Evolutionary conservation across 2,329 filamentous ascomycete species (phyloP).

Genomic region (Talaromyces piceae): DNA sequence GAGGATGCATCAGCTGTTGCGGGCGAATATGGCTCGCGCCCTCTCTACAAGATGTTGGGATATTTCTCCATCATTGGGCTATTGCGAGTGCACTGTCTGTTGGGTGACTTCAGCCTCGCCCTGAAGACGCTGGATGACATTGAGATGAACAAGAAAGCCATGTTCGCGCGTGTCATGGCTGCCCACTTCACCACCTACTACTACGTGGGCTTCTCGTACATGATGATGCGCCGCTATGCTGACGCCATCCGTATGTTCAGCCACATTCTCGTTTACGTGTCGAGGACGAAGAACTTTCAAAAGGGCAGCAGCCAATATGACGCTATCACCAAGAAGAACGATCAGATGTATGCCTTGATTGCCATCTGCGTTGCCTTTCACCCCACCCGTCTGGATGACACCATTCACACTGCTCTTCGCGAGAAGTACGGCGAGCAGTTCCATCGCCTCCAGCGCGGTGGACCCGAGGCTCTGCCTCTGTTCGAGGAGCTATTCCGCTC

Average conservation of each 20-base stretch:
- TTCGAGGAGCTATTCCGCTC: slow-evolving; percentile 97
- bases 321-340: slow-evolving; percentile 99
- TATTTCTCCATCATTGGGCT: slow-evolving; percentile 99
- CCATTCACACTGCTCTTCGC: slow-evolving; percentile 92
- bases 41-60: slow-evolving; percentile 94
- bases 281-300: slow-evolving; percentile 99
- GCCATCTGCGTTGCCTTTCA: slow-evolving; percentile 98
- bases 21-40: slow-evolving; percentile 90
- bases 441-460: slow-evolving; percentile 89
- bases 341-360: slow-evolving; percentile 99
- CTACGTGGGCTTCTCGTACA: slow-evolving; percentile 99
- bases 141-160: slow-evolving; percentile 99
- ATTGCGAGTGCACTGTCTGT: slow-evolving; percentile 87
- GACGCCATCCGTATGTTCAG: slow-evolving; percentile 99
- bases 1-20: slow-evolving; percentile 84
- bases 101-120: slow-evolving; percentile 95
- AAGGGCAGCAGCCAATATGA: slow-evolving; percentile 88
- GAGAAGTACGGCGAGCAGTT: slow-evolving; percentile 99
- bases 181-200: slow-evolving; percentile 99
- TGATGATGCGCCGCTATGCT: slow-evolving; percentile 99
- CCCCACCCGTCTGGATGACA: slow-evolving; percentile 94
- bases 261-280: slow-evolving; percentile 98
- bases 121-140: slow-evolving; percentile 99
- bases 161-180: slow-evolving; percentile 99
- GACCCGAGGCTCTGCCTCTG: slow-evolving; percentile 87